Conservation (phyloP, 1,284 basidiomycete species). For the Apiotrichum sp. region DNA sequence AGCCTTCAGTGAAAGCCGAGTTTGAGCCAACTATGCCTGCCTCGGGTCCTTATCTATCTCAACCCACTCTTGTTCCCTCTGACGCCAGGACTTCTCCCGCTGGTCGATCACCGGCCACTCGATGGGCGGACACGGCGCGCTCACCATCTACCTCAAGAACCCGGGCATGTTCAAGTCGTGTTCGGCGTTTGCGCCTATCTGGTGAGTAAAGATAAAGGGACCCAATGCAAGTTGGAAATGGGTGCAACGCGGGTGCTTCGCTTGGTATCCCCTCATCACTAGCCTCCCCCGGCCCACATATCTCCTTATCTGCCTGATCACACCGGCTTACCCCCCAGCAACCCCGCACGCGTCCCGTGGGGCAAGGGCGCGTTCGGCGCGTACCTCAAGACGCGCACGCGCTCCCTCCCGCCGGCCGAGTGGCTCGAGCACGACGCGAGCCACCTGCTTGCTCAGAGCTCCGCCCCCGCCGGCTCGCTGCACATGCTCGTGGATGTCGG, state of each 20-base stretch:
- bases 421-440: slow-evolving; percentile 69
- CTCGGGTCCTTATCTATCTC: too few relatives aligned
- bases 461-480: slow-evolving; percentile 56
- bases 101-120: slow-evolving; percentile 77
- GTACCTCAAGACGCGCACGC: slow-evolving; percentile 56
- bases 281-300: too few relatives aligned
- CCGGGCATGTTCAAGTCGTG: slow-evolving; percentile 69
- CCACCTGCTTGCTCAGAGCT: slow-evolving; percentile 60
- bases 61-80: not conserved
- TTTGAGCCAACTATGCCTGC: too few relatives aligned
- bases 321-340: slow-evolving; percentile 48
- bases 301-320: slow-evolving; percentile 17
- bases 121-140: slow-evolving; percentile 94
- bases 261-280: not conserved
- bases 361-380: slow-evolving; percentile 86
- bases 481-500: slow-evolving; percentile 83
- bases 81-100: slow-evolving; percentile 31
- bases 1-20: too few relatives aligned
- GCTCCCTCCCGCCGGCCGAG: slow-evolving; percentile 51
- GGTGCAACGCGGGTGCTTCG: not conserved
- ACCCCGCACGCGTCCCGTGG: slow-evolving; percentile 84
- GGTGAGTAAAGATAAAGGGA: slow-evolving; percentile 32
- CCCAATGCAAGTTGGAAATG: not conserved
- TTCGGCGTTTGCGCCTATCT: slow-evolving; percentile 90
- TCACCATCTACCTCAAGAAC: slow-evolving; percentile 78